Conservation (phyloP, 2,329 filamentous ascomycete genomes). For the Fusarium coicis region DNA sequence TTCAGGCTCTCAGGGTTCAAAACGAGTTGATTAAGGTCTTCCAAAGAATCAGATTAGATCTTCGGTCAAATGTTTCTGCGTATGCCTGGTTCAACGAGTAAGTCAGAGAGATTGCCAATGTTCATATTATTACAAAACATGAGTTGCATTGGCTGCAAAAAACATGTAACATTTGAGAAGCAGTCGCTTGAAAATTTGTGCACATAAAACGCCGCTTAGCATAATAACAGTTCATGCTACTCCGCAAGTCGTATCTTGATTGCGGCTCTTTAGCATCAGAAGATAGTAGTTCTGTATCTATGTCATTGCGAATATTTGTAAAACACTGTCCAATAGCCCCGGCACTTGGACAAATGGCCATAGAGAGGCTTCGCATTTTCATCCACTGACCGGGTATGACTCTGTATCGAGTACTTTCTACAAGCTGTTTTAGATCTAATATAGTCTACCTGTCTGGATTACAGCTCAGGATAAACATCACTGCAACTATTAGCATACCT, state of each 20-base stretch:
- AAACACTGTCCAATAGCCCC: neutral
- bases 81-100: too few species aligned
- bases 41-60: neutral
- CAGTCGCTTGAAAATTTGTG: neutral
- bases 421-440: neutral
- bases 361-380: too few species aligned
- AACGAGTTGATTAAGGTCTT: neutral
- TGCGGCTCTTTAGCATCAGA: neutral
- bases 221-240: neutral
- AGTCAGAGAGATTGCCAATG: neutral
- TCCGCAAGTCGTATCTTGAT: too few species aligned
- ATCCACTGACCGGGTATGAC: too few species aligned
- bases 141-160: neutral
- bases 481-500: constrained; percentile 18
- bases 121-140: neutral
- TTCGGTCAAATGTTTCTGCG: neutral
- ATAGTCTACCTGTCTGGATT: neutral
- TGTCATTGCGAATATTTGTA: neutral
- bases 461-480: constrained; percentile 42
- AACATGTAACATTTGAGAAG: neutral
- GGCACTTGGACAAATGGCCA: too few species aligned
- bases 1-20: neutral
- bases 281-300: neutral
- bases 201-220: too few species aligned
- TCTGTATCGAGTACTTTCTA: neutral